These are phyloP conservation scores for Cordyceps fumosorosea DNA, from an alignment of 2,329 filamentous ascomycete genomes.

Conservation along the genomic window DNA sequence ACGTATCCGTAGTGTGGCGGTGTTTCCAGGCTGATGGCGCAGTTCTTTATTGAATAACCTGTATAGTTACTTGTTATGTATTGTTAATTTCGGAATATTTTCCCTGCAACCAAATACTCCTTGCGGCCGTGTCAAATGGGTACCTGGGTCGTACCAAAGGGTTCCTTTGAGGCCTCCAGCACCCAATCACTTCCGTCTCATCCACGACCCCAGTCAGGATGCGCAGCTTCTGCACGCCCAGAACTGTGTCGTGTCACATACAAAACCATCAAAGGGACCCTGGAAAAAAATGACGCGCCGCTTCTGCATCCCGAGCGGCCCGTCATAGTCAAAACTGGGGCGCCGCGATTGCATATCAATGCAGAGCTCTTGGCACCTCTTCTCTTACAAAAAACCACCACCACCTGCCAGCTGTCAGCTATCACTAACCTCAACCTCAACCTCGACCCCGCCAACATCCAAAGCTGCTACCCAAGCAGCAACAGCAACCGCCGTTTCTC, in stretches of 20 bases:
- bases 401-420: not conserved
- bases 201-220: not conserved
- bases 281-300: slow-evolving; percentile 1
- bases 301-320: slow-evolving; percentile 7
- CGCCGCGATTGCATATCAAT: not conserved
- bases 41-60: no score
- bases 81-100: no score
- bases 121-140: no score
- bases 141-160: not conserved
- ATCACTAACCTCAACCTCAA: not conserved
- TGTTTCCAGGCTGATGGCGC: no score
- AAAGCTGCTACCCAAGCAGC: not conserved
- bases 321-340: not conserved
- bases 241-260: not conserved
- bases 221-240: not conserved
- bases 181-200: not conserved
- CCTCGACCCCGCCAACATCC: not conserved
- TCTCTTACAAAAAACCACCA: slow-evolving; percentile 4
- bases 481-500: not conserved
- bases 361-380: not conserved
- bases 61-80: no score
- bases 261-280: not conserved
- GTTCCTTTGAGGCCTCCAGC: not conserved
- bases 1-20: no score
- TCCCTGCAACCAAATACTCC: no score